Conservation (phyloP, 1,284 basidiomycete genomes). For the Termitomyces sp. region DNA sequence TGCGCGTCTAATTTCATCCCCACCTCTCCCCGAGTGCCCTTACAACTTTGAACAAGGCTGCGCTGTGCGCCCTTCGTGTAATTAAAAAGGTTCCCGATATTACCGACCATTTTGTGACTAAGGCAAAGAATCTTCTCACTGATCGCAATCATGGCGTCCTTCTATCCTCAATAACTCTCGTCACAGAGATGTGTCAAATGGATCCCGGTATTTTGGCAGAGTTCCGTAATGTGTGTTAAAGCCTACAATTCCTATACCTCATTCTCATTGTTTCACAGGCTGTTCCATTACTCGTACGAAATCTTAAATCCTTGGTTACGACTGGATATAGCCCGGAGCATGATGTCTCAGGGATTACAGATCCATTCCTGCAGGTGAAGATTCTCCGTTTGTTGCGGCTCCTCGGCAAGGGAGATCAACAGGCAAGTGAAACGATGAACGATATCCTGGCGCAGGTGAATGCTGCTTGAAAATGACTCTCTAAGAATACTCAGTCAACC, state of each 20-base stretch:
- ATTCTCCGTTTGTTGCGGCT: constrained; percentile 90
- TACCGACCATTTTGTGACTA: constrained; percentile 86
- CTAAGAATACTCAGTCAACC: neutral
- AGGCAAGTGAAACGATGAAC: constrained; percentile 96
- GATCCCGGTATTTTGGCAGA: constrained; percentile 75
- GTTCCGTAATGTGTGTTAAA: constrained; percentile 74
- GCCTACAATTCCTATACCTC: neutral
- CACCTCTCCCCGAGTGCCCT: constrained; percentile 5
- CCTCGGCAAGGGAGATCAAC: constrained; percentile 80
- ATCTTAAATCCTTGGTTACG: constrained; percentile 92
- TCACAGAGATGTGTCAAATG: constrained; percentile 89
- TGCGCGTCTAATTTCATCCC: neutral
- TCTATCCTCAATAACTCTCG: constrained; percentile 89
- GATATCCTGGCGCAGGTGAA: constrained; percentile 92
- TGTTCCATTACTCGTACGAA: constrained; percentile 90
- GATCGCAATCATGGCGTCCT: constrained; percentile 98
- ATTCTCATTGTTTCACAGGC: constrained; percentile 46
- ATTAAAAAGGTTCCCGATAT: constrained; percentile 97
- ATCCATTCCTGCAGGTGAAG: constrained; percentile 98
- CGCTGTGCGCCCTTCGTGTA: constrained; percentile 94
- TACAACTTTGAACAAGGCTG: constrained; percentile 54
- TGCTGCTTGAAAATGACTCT: neutral
- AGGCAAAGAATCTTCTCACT: constrained; percentile 87
- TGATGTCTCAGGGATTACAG: constrained; percentile 98
- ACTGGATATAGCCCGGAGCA: constrained; percentile 99